These are phyloP conservation scores for Sanghuangporus baumii DNA, from an alignment of 1,284 basidiomycete species.

Conservation along the genomic window DNA sequence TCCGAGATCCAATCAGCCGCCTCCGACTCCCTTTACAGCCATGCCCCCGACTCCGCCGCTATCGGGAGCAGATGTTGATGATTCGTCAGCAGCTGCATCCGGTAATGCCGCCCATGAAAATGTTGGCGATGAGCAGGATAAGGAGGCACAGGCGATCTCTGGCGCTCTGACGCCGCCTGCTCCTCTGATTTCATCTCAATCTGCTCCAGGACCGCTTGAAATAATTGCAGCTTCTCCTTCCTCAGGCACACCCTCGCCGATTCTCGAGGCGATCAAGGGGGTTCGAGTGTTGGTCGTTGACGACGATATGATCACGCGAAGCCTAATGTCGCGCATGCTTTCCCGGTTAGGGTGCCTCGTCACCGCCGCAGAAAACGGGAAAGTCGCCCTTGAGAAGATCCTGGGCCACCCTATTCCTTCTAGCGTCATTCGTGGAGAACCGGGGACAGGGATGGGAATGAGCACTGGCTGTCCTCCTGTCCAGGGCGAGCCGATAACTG, in stretches of 20 bases:
- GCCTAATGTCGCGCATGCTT: constrained; percentile 43
- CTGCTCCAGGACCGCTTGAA: constrained; percentile 5
- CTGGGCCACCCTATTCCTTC: constrained; percentile 20
- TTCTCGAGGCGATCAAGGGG: neutral
- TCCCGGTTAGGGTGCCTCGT: constrained; percentile 39
- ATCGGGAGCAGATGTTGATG: neutral
- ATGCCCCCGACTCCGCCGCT: neutral
- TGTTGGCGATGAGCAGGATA: neutral
- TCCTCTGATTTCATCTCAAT: neutral
- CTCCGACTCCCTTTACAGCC: neutral
- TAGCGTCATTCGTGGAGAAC: constrained; percentile 3
- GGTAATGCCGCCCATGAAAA: neutral
- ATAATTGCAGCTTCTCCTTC: neutral
- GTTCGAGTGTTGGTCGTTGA: constrained; percentile 26
- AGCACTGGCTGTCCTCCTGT: neutral
- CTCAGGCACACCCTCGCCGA: neutral
- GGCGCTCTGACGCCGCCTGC: neutral
- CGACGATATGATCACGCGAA: constrained; percentile 35
- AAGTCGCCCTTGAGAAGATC: constrained; percentile 38
- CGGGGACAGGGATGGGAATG: neutral
- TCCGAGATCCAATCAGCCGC: neutral
- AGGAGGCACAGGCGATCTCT: neutral
- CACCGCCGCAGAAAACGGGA: constrained; percentile 41
- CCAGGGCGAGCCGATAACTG: neutral
- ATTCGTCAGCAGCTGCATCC: neutral